Evolutionary conservation across 169 alveolate species (phyloP).

Genomic region (Cardiosporidium cionae): DNA sequence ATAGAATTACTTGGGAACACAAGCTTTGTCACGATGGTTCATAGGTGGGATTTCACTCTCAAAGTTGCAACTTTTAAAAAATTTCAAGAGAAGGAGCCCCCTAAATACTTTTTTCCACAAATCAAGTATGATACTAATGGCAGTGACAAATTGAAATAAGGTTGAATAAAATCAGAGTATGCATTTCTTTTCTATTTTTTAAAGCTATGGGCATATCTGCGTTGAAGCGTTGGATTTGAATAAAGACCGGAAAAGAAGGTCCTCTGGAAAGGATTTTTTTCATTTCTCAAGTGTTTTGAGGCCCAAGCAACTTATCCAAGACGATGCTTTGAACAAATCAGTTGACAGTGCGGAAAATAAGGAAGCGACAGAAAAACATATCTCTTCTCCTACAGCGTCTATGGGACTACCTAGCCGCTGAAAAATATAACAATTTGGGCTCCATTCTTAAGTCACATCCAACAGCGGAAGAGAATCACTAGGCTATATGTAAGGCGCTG

Average conservation of each 20-base stretch:
- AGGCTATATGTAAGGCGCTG: too few species aligned
- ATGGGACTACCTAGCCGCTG: too few species aligned
- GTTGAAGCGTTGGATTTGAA: neutral
- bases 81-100: neutral
- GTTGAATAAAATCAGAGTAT: neutral
- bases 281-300: neutral
- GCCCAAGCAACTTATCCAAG: neutral
- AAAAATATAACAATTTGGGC: too few species aligned
- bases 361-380: too few species aligned
- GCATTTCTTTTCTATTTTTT: neutral
- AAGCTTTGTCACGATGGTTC: too few species aligned
- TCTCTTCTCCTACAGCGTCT: too few species aligned
- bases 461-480: too few species aligned
- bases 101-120: neutral
- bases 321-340: too few species aligned
- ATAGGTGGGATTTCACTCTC: neutral
- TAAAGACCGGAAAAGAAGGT: neutral
- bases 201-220: neutral
- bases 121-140: neutral
- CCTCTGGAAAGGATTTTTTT: neutral
- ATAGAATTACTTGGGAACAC: too few species aligned
- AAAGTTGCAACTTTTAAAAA: neutral
- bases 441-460: too few species aligned
- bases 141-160: neutral
- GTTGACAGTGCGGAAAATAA: too few species aligned